Percentiles rank a stretch among this genome's conserved stretches.
Evolutionary conservation across 2,329 filamentous ascomycete species (phyloP).

Genomic region (Fonsecaea pugnacius): DNA sequence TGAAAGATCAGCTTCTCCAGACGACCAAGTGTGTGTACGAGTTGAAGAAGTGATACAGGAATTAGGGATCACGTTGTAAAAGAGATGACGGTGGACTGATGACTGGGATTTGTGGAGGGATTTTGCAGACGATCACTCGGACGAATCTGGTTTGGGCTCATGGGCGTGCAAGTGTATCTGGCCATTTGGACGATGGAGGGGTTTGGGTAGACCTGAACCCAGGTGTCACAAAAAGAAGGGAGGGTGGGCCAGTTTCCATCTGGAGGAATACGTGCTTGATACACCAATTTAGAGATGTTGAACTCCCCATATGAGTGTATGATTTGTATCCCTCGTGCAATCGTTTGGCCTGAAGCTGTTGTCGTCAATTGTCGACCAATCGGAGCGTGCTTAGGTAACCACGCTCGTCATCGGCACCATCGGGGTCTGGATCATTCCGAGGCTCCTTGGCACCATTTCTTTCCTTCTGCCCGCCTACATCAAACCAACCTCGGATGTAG

Average conservation of each 20-base stretch:
- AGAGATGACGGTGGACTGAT: not conserved
- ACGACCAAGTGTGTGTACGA: constrained; percentile 28
- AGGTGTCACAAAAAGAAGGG: not conserved
- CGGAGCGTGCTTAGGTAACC: constrained; percentile 24
- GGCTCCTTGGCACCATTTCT: constrained; percentile 9
- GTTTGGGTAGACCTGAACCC: not conserved
- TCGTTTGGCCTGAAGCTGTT: not conserved
- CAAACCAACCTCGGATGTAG: not conserved
- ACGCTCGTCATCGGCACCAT: not conserved
- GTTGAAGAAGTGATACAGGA: constrained; percentile 35
- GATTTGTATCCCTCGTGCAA: not conserved
- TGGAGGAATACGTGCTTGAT: not conserved
- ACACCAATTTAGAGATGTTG: not conserved
- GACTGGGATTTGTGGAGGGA: not conserved
- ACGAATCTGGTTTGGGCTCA: not conserved
- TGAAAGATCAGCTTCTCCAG: not conserved
- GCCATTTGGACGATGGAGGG: not conserved
- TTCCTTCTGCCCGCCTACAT: constrained; percentile 21
- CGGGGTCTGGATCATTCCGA: not conserved
- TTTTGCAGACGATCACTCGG: not conserved
- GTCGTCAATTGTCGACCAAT: constrained; percentile 28
- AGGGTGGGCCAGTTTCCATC: not conserved
- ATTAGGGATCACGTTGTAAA: constrained; percentile 29
- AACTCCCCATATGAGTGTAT: not conserved
- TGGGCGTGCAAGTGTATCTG: not conserved